Evolutionary conservation across 257 asterid species (phyloP), one percentile per base, ranked within the genome.

Genomic region (Sherardia arvensis): DNA sequence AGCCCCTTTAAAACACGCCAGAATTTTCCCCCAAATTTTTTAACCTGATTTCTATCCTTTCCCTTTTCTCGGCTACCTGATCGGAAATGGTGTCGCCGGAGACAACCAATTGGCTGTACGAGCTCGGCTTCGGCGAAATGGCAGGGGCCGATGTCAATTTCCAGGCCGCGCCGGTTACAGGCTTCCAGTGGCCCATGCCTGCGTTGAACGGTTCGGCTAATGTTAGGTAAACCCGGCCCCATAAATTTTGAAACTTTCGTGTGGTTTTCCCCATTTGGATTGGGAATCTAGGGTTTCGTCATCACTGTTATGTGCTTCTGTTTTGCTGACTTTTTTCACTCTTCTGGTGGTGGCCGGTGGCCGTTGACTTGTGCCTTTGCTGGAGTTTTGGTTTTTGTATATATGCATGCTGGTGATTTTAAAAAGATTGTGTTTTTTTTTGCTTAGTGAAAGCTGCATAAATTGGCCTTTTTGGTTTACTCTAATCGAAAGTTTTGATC

Each of bases 21-120:
- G 25, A 63, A 22, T 57, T 29, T 57, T 28, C 54, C 40, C 25
- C 47, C 6, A 20, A 34, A 6, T 43, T 30, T 57, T 30, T 57
- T 33, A 8, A 8, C 38, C 53, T 56, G 36, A 26, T 23, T 56
- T n/a, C 32, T 38, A 30, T 48, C 70, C 43, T n/a, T n/a, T 40
- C 59, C 8, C 8, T 29, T 7, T 27, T 15, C 22, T 14, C 43
- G 26, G 62, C 26, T 8, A 36, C 62, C 65, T 71, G 79, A 61
- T 80, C 74, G 83, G 69, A 77, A 71, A 91, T 91, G 98, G 96
- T 83, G 80, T 79, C 85, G 2, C 95, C 88, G 76, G 96, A 88
- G 61, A 80, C 40, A 75, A 86, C 96, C 30, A 85, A 91, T 69
- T 91, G 98, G 98, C 84, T 91, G 30, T 88, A 80, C 62, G 98